Evolutionary conservation across 1,284 basidiomycete genomes (phyloP).

Genomic region (Wallemia ichthyophaga): DNA sequence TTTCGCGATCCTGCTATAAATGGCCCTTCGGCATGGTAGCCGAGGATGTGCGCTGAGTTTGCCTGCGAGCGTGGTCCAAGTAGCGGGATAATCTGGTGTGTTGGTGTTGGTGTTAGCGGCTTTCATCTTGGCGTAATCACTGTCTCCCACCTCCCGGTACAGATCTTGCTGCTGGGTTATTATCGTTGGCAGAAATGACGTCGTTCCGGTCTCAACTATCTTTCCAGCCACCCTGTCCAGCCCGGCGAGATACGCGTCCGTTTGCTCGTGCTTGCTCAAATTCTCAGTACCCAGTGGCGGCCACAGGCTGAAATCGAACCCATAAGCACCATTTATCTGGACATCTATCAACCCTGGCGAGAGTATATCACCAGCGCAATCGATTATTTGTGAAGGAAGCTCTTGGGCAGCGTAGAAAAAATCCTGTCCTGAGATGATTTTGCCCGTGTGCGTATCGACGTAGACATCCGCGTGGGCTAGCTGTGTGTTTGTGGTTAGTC

Average conservation of each 20-base stretch:
- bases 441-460: neutral
- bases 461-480: neutral
- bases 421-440: conserved; percentile 8
- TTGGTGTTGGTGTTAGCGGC: conserved; percentile 27
- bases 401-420: conserved; percentile 30
- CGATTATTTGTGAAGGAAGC: conserved; percentile 29
- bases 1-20: conserved; percentile 13
- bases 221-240: conserved; percentile 36
- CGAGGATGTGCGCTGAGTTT: conserved; percentile 30
- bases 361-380: conserved; percentile 39
- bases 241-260: conserved; percentile 15
- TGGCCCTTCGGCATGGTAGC: conserved; percentile 62
- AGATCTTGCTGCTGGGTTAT: conserved; percentile 6
- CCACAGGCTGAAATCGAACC: conserved; percentile 52
- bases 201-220: conserved; percentile 63
- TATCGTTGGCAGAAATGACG: conserved; percentile 17
- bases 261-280: neutral
- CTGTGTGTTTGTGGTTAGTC: too few species aligned
- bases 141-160: conserved; percentile 6
- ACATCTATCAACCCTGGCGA: conserved; percentile 49
- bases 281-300: conserved; percentile 1
- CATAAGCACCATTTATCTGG: conserved; percentile 64
- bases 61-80: conserved; percentile 8
- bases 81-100: conserved; percentile 29
- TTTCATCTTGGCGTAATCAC: neutral